phyloP scores from a whole-genome alignment of 2,329 filamentous ascomycete genomes.

The Ceratocystis variospora region DNA sequence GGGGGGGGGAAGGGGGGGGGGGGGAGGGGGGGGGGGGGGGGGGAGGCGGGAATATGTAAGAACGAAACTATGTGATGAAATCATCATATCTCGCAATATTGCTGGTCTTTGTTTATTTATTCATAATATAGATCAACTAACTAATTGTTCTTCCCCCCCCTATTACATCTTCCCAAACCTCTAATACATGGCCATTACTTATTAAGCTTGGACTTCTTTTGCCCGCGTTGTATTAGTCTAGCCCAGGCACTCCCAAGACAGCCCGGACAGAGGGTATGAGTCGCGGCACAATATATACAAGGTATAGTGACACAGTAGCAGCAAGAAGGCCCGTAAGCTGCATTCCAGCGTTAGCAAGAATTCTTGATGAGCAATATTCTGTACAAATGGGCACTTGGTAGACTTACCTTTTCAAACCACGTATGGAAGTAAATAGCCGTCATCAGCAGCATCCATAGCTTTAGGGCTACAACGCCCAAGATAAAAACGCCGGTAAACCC shows the following conservation, averaged over 20 bases:
- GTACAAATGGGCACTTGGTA: background rate
- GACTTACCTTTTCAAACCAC: conserved; percentile 82
- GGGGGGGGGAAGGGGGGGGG: too few relatives aligned
- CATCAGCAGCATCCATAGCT: conserved; percentile 96
- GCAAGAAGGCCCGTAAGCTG: conserved; percentile 42
- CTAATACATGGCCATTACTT: background rate
- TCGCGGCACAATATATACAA: conserved; percentile 39
- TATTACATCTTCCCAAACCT: background rate
- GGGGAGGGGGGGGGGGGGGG: too few relatives aligned
- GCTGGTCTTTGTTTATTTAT: too few relatives aligned
- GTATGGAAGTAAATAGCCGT: conserved; percentile 98
- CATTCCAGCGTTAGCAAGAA: conserved; percentile 21
- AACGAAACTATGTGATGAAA: too few relatives aligned
- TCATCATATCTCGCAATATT: too few relatives aligned
- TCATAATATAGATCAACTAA: too few relatives aligned
- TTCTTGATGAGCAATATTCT: background rate
- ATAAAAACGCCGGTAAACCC: conserved; percentile 41
- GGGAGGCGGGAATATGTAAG: too few relatives aligned
- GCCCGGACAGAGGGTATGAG: conserved; percentile 34
- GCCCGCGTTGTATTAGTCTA: conserved; percentile 26
- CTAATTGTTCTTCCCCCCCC: too few relatives aligned
- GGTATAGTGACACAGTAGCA: conserved; percentile 34
- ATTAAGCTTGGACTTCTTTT: background rate
- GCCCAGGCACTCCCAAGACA: conserved; percentile 38
- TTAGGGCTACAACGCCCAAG: conserved; percentile 51